phyloP scores from a whole-genome alignment of 176 grass and related monocot genomes.

The Aechmea fasciata region DNA sequence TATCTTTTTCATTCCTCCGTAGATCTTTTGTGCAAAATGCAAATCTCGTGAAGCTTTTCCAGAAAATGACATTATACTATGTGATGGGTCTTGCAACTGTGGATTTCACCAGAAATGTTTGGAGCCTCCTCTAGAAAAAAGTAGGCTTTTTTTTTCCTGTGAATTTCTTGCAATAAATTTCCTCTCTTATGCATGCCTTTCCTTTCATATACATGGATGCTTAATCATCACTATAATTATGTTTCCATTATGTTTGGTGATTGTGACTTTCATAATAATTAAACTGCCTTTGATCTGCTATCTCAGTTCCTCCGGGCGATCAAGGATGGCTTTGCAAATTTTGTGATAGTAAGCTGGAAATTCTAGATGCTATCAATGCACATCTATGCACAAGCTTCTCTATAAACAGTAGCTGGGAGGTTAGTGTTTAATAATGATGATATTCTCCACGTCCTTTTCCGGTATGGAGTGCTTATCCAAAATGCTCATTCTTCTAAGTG shows the following conservation, averaged over 20 bases:
- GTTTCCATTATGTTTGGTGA: no score
- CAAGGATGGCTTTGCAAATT: conserved; percentile 82
- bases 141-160: conserved; percentile 24
- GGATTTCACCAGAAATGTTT: conserved; percentile 67
- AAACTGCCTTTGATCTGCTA: conserved; percentile 21
- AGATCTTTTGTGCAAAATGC: conserved; percentile 56
- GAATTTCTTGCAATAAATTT: conserved; percentile 1
- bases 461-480: no score
- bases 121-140: conserved; percentile 51
- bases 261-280: neutral
- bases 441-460: neutral
- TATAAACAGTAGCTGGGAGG: conserved; percentile 37
- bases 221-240: neutral
- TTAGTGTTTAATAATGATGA: conserved; percentile 29
- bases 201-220: neutral
- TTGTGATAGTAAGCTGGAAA: conserved; percentile 58
- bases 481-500: no score
- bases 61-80: conserved; percentile 48
- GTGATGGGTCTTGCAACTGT: conserved; percentile 60
- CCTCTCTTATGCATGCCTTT: neutral
- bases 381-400: conserved; percentile 72
- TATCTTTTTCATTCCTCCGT: conserved; percentile 20
- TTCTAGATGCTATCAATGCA: conserved; percentile 91
- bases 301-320: conserved; percentile 36
- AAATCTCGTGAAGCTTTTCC: conserved; percentile 54